phyloP scores from a whole-genome alignment of 345 rosid species.

The Lumnitzera racemosa region DNA sequence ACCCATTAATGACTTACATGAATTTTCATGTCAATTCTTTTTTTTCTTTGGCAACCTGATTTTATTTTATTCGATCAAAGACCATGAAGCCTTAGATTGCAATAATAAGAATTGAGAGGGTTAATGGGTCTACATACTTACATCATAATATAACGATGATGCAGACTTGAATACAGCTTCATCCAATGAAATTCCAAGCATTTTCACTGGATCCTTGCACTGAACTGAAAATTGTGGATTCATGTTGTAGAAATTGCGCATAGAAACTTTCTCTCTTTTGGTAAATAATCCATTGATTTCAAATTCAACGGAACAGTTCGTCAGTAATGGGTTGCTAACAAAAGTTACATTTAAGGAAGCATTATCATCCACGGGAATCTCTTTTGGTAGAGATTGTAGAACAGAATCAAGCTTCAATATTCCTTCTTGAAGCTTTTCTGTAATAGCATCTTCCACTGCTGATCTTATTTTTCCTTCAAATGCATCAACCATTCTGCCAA shows the following conservation, averaged over 20 bases:
- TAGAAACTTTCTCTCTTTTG: conserved; percentile 20
- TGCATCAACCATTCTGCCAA: conserved; percentile 77
- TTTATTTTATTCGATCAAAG: neutral
- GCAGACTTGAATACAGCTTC: conserved; percentile 91
- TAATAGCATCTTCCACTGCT: conserved; percentile 76
- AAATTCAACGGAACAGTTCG: conserved; percentile 67
- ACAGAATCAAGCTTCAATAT: conserved; percentile 66
- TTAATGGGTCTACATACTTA: conserved; percentile 31
- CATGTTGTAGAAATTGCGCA: conserved; percentile 11
- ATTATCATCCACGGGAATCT: conserved; percentile 77
- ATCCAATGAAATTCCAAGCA: conserved; percentile 85
- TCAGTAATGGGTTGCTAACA: conserved; percentile 54
- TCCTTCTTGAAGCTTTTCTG: conserved; percentile 67
- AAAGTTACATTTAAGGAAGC: conserved; percentile 87
- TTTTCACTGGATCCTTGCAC: conserved; percentile 58
- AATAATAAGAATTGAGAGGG: too few relatives aligned
- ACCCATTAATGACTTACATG: too few relatives aligned
- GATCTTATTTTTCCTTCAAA: conserved; percentile 67
- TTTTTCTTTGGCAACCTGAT: neutral
- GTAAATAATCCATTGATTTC: conserved; percentile 80
- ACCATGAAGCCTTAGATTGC: too few relatives aligned
- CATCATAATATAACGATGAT: conserved; percentile 76
- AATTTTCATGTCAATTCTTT: too few relatives aligned
- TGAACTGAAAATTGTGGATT: conserved; percentile 34
- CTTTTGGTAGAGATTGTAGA: conserved; percentile 77